Evolutionary conservation across 2,329 filamentous ascomycete genomes (phyloP), one percentile per base, ranked within the genome.

Genomic region (Thyridium curvatum): DNA sequence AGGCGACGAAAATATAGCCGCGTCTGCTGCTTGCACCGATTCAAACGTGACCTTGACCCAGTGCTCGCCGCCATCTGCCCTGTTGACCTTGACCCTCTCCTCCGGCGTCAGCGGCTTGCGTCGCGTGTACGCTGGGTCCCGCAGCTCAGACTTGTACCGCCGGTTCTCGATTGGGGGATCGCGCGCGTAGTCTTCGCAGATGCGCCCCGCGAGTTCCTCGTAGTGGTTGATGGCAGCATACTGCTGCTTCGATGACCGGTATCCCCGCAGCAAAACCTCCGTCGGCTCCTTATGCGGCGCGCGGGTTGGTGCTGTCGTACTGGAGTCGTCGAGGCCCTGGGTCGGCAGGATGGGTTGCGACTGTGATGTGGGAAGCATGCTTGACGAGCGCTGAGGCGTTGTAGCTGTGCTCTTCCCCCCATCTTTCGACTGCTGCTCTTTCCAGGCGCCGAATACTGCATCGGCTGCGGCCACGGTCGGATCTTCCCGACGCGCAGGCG

Each of bases 181-280:
- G 45, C 91, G 82, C 8, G 89, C 80, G 61, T 97, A 97, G 63
- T 96, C 90, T 65, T 97, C 91, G 61, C 90, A 90, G 56, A 96
- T 87, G 46, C 79, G 68, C 18, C 90, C 90, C 7, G 86, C 91
- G 32, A 94, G 80, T 43, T 82, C 77, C 66, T 96, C 91, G 65
- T 85, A 97, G 63, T 87, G 86, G 49, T 85, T 81, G 51, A 97
- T 82, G 28, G 89, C 89, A 18, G 90, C 88, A 74, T 93, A 96
- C 68, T 88, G 72, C 62, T 82, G 66, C 60, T 78, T 60, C 2
- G 69, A 58, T 13, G 72, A 74, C 40, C 71, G 67, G 62, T 90
- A 96, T 21, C 91, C 91, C 49, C 90, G 86, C 13, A 97, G 71
- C 40, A 95, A 79, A 46, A 94, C 77, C 62, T 96, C 89, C 30